A percentile compares a stretch with the other conserved stretches of the same genome.
Evolutionary conservation across 2,329 filamentous ascomycete genomes (phyloP).

Genomic region (Fusarium sambucinum): DNA sequence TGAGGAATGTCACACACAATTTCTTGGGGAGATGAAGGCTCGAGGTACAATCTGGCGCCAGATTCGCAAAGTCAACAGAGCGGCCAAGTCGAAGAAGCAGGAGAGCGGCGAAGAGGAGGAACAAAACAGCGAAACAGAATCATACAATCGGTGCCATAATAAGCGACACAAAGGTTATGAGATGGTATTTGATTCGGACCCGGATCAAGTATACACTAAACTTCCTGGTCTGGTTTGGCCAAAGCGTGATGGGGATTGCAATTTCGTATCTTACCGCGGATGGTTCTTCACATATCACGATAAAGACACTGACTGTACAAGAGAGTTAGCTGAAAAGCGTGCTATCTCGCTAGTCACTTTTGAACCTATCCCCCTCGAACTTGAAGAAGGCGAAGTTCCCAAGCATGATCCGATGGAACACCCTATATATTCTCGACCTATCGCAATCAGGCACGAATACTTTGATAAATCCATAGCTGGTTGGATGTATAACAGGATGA

Average conservation of each 20-base stretch:
- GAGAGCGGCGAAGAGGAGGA: not conserved
- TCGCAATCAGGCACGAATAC: too few species aligned
- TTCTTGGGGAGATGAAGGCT: constrained; percentile 8
- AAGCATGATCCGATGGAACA: too few species aligned
- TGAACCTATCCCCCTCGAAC: too few species aligned
- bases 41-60: constrained; percentile 19
- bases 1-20: constrained; percentile 12
- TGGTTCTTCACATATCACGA: not conserved
- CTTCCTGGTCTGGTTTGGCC: not conserved
- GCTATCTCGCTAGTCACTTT: too few species aligned
- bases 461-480: too few species aligned
- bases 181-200: not conserved
- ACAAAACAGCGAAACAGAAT: too few species aligned
- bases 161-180: not conserved
- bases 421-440: too few species aligned
- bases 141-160: too few species aligned
- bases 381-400: too few species aligned
- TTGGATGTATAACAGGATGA: too few species aligned
- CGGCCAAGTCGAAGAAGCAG: constrained; percentile 1
- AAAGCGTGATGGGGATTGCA: not conserved
- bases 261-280: not conserved
- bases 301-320: not conserved
- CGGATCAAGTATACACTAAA: not conserved
- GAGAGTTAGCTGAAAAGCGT: too few species aligned
- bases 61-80: constrained; percentile 11